Evolutionary conservation across 805 yeast species (phyloP), one percentile per base, ranked within the genome.

Genomic region (Sugiyamaella americana): DNA sequence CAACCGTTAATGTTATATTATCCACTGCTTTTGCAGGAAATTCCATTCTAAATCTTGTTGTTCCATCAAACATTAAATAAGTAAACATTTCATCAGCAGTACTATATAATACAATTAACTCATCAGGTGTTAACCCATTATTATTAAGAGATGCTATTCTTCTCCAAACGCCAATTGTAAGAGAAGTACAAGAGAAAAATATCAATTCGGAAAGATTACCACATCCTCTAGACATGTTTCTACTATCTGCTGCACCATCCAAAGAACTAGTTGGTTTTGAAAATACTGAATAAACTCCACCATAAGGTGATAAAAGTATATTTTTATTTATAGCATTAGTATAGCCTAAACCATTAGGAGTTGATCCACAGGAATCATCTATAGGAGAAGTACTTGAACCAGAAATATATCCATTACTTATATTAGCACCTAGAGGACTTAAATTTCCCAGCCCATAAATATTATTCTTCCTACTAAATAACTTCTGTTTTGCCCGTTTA

Each of bases 401-500:
- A 5, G 41, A 24, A 8, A 24, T 21, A 3, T 26, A 26, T 26
- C 32, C 11, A 26, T 26, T 26, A 26, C 32, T 13, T 13, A 26
- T 13, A 26, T 26, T 26, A 26, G 32, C 11, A 26, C 32, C 32
- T 8, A 26, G 32, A 13, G 32, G 32, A 26, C 32, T 26, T 8
- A 26, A 8, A 26, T 26, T 26, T 13, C 32, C 32, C 13, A 26
- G 32, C n/a, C 20, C 39, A 16, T 16, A 42, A 2, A 36, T 3
- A 42, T 42, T 42, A 13, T 42, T 38, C n/a, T 42, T 42, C 11
- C 45, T 3, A 16, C 30, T 40, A 30, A 36, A 43, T 17, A 36
- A 20, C 37, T 50, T 49, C 32, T 48, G 44, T 32, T 52, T 52
- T 4, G 55, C 58, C 20, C 57, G 50, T 64, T 81, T 85, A 66